Base-by-base conservation (phyloP, 1,284 basidiomycete genomes). In the Trametes sp. region DNA sequence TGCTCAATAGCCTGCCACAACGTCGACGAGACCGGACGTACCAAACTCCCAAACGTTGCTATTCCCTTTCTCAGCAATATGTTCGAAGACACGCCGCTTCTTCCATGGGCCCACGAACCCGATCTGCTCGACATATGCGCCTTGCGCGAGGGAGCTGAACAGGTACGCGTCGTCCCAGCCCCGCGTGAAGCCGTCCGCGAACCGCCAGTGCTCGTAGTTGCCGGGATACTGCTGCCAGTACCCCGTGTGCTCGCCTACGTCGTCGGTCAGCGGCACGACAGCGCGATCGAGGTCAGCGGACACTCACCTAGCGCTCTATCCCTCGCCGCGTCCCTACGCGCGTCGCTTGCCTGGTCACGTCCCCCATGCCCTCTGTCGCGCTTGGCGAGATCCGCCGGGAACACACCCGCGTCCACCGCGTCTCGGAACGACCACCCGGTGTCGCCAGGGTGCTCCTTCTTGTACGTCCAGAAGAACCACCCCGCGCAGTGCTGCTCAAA, bases 391-490 rank as follows among this genome's bases (percentile, higher is more conserved):
- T 73, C 81, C 0, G 67, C 31, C 0, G 75, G 76, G 61, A 77
- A 75, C 16, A 92, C 85, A 10, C 88, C 87, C 1, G 81, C 81
- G 46, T 82, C 82, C 0, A 88, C 83, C 0, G 91, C 90, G 72
- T 94, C 88, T 64, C 84, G 81, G 38, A 93, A 84, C 48, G 87
- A 86, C 93, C 94, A 96, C 1, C 92, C 93, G 2, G 82, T 84
- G 73, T 95, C 92, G 65, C 88, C 87, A 2, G 74, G 76, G 8
- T 81, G 76, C 58, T 89, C 84, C 75, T 95, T 94, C 81, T 90
- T 94, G 74, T 88, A 91, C 44, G 93, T 95, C 95, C 94, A 97
- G 76, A 92, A 96, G 78, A 88, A 96, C 84, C 86, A 93, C 2
- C 94, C 94, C 0, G 85, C 87, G 61, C 90, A 90, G 36, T 78